Evolutionary conservation across 1,139 yeast species (phyloP), one percentile per base, ranked within the genome.

Genomic region (Pichia kudriavzevii): DNA sequence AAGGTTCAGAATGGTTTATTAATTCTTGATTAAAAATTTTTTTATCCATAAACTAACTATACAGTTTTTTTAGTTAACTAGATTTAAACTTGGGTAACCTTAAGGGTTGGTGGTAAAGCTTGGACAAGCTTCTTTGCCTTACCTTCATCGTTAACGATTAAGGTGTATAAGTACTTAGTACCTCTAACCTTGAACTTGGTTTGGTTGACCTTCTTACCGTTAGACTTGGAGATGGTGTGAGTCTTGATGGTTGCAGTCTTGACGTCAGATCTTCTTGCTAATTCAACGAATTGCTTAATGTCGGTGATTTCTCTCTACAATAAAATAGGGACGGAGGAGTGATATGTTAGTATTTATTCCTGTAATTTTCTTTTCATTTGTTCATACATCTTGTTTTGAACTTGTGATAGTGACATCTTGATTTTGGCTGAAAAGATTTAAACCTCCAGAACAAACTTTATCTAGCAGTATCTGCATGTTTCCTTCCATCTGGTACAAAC

Each of bases 131-230:
- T 93, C 80, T 84, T 82, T 61, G 97, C 98, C 79, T 87, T 88
- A 67, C 87, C 83, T 63, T 88, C 84, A 68, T 93, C 98, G 73
- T 83, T 79, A 61, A 91, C 91, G 58, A 83, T 83, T 69, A 91
- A 78, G 60, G 98, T 91, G 85, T 91, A 91, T 63, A 85, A 80
- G 77, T 83, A 69, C 68, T 75, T 84, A 54, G 95, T 63, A 67
- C 96, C 95, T 78, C 98, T 85, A 63, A 91, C 87, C 85, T 93
- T 91, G 91, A 91, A 91, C 75, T 91, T 91, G 75, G 96, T 87
- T 72, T 82, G 88, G 72, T 81, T 80, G 77, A 76, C 73, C 58
- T 72, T 72, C 75, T 80, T 80, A 67, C 94, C 94, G 72, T 77
- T 77, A 55, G 81, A 74, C 71, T 78, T 79, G 61, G 78, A 57